These are phyloP conservation scores for Fraxinus quadrangulata DNA, from an alignment of 257 asterid species.

Conservation along the genomic window DNA sequence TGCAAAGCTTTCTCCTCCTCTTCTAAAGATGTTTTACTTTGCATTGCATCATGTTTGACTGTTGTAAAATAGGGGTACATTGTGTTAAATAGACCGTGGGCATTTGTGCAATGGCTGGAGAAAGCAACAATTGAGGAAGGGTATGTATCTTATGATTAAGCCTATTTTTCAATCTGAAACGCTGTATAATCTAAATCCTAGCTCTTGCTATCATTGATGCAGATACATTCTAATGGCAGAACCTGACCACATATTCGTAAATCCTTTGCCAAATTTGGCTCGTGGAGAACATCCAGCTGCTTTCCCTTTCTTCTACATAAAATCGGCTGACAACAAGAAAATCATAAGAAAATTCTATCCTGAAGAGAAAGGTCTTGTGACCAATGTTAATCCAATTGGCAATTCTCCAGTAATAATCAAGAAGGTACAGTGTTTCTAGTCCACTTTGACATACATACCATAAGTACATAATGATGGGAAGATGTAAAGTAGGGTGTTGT, in stretches of 20 bases:
- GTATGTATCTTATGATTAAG: slow-evolving; percentile 56
- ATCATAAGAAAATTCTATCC: slow-evolving; percentile 83
- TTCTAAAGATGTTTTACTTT: slow-evolving; percentile 15
- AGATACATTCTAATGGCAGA: slow-evolving; percentile 98
- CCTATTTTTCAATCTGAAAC: slow-evolving; percentile 22
- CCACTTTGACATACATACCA: background rate
- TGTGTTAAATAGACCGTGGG: slow-evolving; percentile 97
- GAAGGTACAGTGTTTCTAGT: slow-evolving; percentile 56
- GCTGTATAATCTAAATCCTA: slow-evolving; percentile 39
- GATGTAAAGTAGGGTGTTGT: no score
- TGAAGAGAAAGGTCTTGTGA: slow-evolving; percentile 87
- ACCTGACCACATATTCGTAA: slow-evolving; percentile 89
- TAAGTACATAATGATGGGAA: background rate
- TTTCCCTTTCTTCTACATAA: slow-evolving; percentile 91
- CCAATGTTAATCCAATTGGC: slow-evolving; percentile 91
- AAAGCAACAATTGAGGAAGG: slow-evolving; percentile 89
- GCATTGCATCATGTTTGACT: slow-evolving; percentile 24
- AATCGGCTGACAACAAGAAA: slow-evolving; percentile 71
- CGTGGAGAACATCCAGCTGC: slow-evolving; percentile 85
- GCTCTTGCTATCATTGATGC: slow-evolving; percentile 50
- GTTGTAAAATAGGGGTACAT: slow-evolving; percentile 73
- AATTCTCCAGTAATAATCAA: slow-evolving; percentile 93
- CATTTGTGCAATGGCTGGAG: slow-evolving; percentile 98
- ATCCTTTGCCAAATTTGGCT: slow-evolving; percentile 93
- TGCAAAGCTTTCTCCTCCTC: slow-evolving; percentile 9